Percentiles rank a stretch among this genome's conserved stretches.
These are phyloP conservation scores for Bipolaris sorokiniana DNA, from an alignment of 2,329 filamentous ascomycete genomes.

Conservation along the genomic window DNA sequence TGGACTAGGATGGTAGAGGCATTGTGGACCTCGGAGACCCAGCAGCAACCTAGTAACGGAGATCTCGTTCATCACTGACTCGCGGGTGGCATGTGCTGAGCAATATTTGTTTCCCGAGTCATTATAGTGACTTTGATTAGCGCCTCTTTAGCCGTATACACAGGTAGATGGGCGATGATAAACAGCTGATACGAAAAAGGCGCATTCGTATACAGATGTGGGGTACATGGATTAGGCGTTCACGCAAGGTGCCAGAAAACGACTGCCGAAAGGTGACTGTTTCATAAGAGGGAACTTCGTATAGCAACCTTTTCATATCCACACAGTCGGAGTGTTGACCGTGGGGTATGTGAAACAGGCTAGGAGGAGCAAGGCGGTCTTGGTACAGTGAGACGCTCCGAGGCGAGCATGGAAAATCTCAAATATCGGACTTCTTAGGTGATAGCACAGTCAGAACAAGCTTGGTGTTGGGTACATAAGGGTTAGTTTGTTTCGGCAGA, in stretches of 20 bases:
- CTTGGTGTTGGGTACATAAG: not conserved
- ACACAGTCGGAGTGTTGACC: not conserved
- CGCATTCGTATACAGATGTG: not conserved
- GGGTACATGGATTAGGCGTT: not conserved
- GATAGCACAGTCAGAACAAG: not conserved
- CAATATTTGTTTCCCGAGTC: constrained; percentile 9
- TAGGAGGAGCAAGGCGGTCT: not conserved
- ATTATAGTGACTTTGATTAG: not conserved
- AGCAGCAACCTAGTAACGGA: not conserved
- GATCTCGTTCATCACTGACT: constrained; percentile 13
- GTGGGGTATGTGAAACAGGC: not conserved
- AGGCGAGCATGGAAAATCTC: not conserved
- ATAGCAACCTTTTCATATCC: not conserved
- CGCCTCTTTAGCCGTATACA: not conserved
- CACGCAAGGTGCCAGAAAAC: not conserved
- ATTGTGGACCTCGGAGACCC: not conserved
- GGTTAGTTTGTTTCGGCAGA: not conserved
- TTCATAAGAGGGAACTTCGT: not conserved
- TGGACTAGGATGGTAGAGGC: not conserved
- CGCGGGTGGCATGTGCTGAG: constrained; percentile 8
- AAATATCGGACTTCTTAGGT: not conserved
- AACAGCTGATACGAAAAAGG: not conserved
- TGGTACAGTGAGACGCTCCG: not conserved
- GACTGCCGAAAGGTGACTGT: not conserved
- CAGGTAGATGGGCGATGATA: not conserved